These are phyloP conservation scores for Lipomyces orientalis DNA, from an alignment of 805 yeast species.

Conservation along the genomic window DNA sequence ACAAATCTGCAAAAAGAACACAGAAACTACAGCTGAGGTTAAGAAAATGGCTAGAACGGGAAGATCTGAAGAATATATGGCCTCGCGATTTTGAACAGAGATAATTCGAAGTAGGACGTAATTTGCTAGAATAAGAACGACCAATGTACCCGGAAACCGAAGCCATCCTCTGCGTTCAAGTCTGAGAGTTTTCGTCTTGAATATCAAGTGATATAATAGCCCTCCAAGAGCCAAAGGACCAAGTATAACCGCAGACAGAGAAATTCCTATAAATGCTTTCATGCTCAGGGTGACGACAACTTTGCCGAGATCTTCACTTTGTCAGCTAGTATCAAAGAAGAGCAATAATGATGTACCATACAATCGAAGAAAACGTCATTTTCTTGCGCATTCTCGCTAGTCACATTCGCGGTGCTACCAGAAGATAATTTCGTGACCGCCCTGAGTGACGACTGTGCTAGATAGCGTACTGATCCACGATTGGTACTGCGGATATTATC, in stretches of 20 bases:
- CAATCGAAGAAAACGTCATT: slow-evolving; percentile 29
- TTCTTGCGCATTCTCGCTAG: slow-evolving; percentile 3
- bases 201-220: slow-evolving; percentile 12
- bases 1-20: slow-evolving; percentile 5
- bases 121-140: slow-evolving; percentile 14
- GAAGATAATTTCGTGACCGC: slow-evolving; percentile 15
- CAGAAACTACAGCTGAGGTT: slow-evolving; percentile 7
- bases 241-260: slow-evolving; percentile 9
- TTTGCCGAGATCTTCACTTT: slow-evolving; percentile 9
- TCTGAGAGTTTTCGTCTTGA: slow-evolving; percentile 1
- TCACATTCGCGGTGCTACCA: neutral
- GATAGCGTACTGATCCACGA: slow-evolving; percentile 20
- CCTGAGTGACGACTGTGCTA: slow-evolving; percentile 18
- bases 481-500: slow-evolving; percentile 59
- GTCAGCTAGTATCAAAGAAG: neutral
- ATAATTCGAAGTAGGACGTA: slow-evolving; percentile 6
- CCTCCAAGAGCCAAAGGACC: slow-evolving; percentile 22
- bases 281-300: slow-evolving; percentile 16
- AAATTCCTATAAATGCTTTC: slow-evolving; percentile 7
- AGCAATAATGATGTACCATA: neutral
- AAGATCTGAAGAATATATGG: slow-evolving; percentile 28
- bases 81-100: slow-evolving; percentile 12
- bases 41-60: slow-evolving; percentile 23
- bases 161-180: slow-evolving; percentile 21
- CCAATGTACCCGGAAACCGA: slow-evolving; percentile 19